phyloP scores from a whole-genome alignment of 768 basidiomycete genomes.

The Fistulinella prunicolor region DNA sequence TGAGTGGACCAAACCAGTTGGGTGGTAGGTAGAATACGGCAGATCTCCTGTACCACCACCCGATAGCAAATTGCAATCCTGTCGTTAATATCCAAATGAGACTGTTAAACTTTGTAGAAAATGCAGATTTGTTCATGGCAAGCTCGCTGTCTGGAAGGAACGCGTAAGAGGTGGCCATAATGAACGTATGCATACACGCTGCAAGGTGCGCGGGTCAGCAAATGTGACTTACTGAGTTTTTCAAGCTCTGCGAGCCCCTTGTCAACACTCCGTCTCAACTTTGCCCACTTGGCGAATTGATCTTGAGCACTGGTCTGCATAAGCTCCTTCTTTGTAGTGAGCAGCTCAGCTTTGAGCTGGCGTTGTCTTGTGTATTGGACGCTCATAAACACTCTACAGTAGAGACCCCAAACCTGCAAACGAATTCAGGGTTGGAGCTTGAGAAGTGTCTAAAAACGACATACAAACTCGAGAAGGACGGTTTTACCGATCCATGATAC shows the following conservation, averaged over 20 bases:
- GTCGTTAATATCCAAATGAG: conserved; percentile 83
- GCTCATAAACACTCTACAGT: conserved; percentile 64
- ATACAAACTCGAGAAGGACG: conserved; percentile 75
- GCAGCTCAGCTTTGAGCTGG: conserved; percentile 74
- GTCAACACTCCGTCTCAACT: conserved; percentile 84
- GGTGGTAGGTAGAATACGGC: conserved; percentile 92
- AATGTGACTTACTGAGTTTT: conserved; percentile 72
- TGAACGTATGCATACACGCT: neutral
- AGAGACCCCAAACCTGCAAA: conserved; percentile 68
- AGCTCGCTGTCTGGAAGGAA: conserved; percentile 60
- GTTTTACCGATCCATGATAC: conserved; percentile 87
- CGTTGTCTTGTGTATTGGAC: conserved; percentile 56
- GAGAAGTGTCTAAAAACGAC: conserved; percentile 30
- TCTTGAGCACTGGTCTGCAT: conserved; percentile 91
- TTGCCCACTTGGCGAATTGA: conserved; percentile 98
- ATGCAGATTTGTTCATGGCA: conserved; percentile 54
- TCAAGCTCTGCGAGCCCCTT: conserved; percentile 90
- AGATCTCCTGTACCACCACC: conserved; percentile 88
- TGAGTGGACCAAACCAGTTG: conserved; percentile 86
- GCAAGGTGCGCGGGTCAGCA: neutral
- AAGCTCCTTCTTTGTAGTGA: conserved; percentile 80
- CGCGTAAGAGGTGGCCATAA: conserved; percentile 1
- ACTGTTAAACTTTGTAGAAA: conserved; percentile 68
- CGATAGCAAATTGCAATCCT: conserved; percentile 77
- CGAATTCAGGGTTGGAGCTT: conserved; percentile 2